A percentile compares a stretch with the other conserved stretches of the same genome.
Conservation (phyloP, 2,329 filamentous ascomycete genomes). For the Hypomyces rosellus region DNA sequence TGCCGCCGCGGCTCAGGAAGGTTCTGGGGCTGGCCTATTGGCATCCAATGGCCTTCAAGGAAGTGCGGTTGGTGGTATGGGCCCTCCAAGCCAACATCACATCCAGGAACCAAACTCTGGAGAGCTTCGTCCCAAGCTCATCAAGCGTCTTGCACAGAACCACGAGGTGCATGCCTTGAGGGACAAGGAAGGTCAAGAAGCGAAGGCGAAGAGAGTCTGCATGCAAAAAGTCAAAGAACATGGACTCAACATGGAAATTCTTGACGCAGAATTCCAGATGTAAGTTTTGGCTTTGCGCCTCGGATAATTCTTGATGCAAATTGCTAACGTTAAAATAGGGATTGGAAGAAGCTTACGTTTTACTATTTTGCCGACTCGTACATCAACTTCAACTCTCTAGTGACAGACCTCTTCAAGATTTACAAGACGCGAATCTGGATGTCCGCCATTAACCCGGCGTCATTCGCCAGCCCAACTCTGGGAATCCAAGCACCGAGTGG, state of each 20-base stretch:
- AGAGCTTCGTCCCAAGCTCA: slow-evolving; percentile 91
- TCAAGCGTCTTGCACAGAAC: slow-evolving; percentile 86
- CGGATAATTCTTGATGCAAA: background rate
- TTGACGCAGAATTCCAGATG: slow-evolving; percentile 98
- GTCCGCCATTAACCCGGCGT: slow-evolving; percentile 97
- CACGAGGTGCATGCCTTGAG: slow-evolving; percentile 85
- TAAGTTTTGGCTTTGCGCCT: slow-evolving; percentile 45
- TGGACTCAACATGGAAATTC: slow-evolving; percentile 93
- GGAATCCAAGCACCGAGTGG: slow-evolving; percentile 64
- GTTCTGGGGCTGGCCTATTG: slow-evolving; percentile 55
- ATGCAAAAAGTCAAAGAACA: slow-evolving; percentile 96
- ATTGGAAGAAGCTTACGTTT: slow-evolving; percentile 98
- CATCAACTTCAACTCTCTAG: slow-evolving; percentile 97
- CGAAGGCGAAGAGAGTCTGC: slow-evolving; percentile 92
- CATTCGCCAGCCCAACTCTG: slow-evolving; percentile 74
- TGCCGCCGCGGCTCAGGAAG: slow-evolving; percentile 56
- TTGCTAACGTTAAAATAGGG: slow-evolving; percentile 48
- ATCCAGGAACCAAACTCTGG: slow-evolving; percentile 63
- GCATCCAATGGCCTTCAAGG: slow-evolving; percentile 58
- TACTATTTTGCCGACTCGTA: slow-evolving; percentile 98
- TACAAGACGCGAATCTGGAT: slow-evolving; percentile 99
- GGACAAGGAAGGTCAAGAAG: slow-evolving; percentile 96
- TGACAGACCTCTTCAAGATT: slow-evolving; percentile 96
- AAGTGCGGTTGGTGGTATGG: slow-evolving; percentile 72
- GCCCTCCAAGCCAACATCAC: slow-evolving; percentile 65